These are phyloP conservation scores for Hymenoscyphus linearis DNA, from an alignment of 2,329 filamentous ascomycete genomes.

Conservation along the genomic window DNA sequence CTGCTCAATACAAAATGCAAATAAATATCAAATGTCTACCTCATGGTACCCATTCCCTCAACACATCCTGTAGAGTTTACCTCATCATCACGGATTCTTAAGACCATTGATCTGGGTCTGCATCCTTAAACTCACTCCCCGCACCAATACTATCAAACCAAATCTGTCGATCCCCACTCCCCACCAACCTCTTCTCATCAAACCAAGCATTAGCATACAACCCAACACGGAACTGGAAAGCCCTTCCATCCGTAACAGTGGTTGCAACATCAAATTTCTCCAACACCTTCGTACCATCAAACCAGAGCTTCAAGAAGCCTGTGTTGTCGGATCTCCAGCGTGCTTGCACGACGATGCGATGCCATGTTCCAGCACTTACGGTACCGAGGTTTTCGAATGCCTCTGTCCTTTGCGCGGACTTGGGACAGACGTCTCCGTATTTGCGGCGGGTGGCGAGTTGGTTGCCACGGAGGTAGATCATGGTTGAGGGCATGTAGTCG, in stretches of 20 bases:
- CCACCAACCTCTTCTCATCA: slow-evolving; percentile 37
- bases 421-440: slow-evolving; percentile 34
- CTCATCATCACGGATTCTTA: neutral
- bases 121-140: slow-evolving; percentile 38
- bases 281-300: slow-evolving; percentile 41
- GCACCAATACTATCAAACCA: slow-evolving; percentile 46
- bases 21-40: neutral
- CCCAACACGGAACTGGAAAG: slow-evolving; percentile 43
- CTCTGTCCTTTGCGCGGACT: slow-evolving; percentile 28
- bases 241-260: slow-evolving; percentile 39
- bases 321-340: slow-evolving; percentile 40
- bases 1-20: neutral
- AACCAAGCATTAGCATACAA: slow-evolving; percentile 47
- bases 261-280: slow-evolving; percentile 38
- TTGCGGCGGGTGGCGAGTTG: slow-evolving; percentile 41
- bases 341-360: slow-evolving; percentile 41
- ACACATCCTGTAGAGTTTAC: neutral
- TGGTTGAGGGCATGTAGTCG: slow-evolving; percentile 43
- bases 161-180: slow-evolving; percentile 38
- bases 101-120: slow-evolving; percentile 31
- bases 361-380: slow-evolving; percentile 41
- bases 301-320: slow-evolving; percentile 43
- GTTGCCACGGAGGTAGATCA: slow-evolving; percentile 43
- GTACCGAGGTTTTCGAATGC: slow-evolving; percentile 34
- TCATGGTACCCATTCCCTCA: neutral